Evolutionary conservation across 2,329 filamentous ascomycete species (phyloP).

Genomic region (Talaromyces sp.): DNA sequence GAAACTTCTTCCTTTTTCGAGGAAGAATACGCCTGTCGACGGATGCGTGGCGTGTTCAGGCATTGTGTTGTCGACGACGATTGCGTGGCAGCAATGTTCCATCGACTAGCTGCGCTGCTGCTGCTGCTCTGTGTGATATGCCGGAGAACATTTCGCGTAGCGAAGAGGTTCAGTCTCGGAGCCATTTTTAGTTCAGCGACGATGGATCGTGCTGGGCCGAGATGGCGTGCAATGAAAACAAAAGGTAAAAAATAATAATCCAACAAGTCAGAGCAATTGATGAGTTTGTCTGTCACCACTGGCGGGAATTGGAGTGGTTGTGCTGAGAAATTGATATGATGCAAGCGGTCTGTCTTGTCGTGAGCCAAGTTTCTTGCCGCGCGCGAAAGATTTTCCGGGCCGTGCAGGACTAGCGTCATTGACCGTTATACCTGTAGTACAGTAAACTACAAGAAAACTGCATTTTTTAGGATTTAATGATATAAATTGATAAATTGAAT

Average conservation of each 20-base stretch:
- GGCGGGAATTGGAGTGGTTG: not conserved
- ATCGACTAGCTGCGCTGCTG: not conserved
- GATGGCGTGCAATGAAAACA: not conserved
- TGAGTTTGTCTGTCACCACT: not conserved
- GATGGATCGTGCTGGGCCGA: not conserved
- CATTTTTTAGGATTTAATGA: too few species aligned
- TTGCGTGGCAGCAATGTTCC: not conserved
- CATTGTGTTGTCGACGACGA: not conserved
- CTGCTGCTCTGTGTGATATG: conserved; percentile 16
- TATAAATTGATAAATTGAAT: too few species aligned
- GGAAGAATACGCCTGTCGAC: conserved; percentile 29
- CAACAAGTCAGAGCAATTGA: not conserved
- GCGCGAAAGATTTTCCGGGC: conserved; percentile 20
- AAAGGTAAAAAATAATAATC: not conserved
- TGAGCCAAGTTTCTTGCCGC: conserved; percentile 10
- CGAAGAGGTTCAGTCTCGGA: conserved; percentile 48
- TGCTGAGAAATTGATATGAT: not conserved
- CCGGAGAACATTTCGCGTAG: conserved; percentile 28
- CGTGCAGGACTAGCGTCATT: not conserved
- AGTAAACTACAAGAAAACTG: too few species aligned
- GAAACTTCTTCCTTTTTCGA: conserved; percentile 16
- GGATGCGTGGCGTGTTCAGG: not conserved
- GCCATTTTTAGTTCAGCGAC: conserved; percentile 36
- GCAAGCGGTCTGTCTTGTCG: not conserved
- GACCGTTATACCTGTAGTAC: too few species aligned